phyloP scores from a whole-genome alignment of 257 asterid species.

The Lithospermum erythrorhizon region DNA sequence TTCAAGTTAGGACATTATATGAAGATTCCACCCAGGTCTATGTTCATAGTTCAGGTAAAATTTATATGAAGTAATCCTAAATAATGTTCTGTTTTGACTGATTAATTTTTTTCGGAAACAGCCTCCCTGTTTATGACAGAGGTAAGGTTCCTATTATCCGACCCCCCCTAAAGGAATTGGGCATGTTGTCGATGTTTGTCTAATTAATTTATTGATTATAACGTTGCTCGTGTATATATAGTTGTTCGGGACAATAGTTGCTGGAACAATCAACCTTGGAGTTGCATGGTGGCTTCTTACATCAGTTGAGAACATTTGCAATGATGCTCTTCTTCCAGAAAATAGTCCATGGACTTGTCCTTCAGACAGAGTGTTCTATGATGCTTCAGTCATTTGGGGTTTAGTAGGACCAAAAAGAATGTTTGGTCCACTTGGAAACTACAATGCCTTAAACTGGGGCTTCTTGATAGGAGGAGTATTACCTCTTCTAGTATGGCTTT shows the following conservation, averaged over 20 bases:
- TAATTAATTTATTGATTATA: neutral
- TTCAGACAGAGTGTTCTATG: constrained; percentile 38
- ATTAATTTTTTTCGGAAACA: no score
- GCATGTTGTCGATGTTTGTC: neutral
- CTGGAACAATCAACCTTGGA: constrained; percentile 46
- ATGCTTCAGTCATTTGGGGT: constrained; percentile 84
- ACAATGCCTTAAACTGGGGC: constrained; percentile 53
- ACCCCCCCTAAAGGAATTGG: no score
- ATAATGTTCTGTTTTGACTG: no score
- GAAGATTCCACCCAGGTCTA: constrained; percentile 74
- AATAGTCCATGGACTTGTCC: constrained; percentile 75
- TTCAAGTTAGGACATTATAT: constrained; percentile 82
- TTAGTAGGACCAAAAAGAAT: constrained; percentile 53
- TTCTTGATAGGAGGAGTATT: constrained; percentile 47
- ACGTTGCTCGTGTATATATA: constrained; percentile 1
- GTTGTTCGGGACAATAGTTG: constrained; percentile 53
- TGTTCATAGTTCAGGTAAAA: constrained; percentile 73
- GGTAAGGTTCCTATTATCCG: no score
- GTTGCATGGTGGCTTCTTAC: constrained; percentile 59
- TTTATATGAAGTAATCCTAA: neutral
- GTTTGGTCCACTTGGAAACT: constrained; percentile 43
- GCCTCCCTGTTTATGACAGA: no score
- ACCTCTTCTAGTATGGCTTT: constrained; percentile 35
- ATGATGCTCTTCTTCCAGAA: constrained; percentile 35
- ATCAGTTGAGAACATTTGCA: constrained; percentile 42